Conservation (phyloP, 306 rosid species). For the Malus asiatica region DNA sequence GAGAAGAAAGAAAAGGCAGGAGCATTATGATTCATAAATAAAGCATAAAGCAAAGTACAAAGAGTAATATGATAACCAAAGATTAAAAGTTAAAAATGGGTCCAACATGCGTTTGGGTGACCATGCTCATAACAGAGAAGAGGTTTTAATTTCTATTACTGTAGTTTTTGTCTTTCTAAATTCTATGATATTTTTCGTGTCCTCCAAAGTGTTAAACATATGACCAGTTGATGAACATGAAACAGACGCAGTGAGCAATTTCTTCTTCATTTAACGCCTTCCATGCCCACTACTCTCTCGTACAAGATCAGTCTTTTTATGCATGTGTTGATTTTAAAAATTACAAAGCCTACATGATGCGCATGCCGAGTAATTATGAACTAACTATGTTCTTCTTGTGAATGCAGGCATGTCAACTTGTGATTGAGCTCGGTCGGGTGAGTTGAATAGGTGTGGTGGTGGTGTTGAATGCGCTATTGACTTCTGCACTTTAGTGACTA, state of each 20-base stretch:
- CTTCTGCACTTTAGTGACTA: no score
- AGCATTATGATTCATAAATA: constrained; percentile 26
- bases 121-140: not conserved
- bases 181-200: constrained; percentile 6
- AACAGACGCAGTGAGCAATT: constrained; percentile 85
- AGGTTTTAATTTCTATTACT: not conserved
- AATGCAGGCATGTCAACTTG: no score
- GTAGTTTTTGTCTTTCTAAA: constrained; percentile 12
- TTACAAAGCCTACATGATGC: no score
- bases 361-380: no score
- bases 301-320: constrained; percentile 91
- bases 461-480: no score
- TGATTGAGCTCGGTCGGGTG: no score
- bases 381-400: no score
- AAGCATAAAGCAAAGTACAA: constrained; percentile 20
- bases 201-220: constrained; percentile 46
- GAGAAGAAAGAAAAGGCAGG: not conserved
- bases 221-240: constrained; percentile 95
- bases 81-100: constrained; percentile 11
- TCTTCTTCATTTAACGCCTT: constrained; percentile 88
- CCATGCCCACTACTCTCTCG: constrained; percentile 98
- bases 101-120: constrained; percentile 24
- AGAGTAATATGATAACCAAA: not conserved
- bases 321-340: constrained; percentile 15
- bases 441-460: no score